These are phyloP conservation scores for Tritrichomonas musculus DNA, from an alignment of 208 protist genomes.

Conservation along the genomic window DNA sequence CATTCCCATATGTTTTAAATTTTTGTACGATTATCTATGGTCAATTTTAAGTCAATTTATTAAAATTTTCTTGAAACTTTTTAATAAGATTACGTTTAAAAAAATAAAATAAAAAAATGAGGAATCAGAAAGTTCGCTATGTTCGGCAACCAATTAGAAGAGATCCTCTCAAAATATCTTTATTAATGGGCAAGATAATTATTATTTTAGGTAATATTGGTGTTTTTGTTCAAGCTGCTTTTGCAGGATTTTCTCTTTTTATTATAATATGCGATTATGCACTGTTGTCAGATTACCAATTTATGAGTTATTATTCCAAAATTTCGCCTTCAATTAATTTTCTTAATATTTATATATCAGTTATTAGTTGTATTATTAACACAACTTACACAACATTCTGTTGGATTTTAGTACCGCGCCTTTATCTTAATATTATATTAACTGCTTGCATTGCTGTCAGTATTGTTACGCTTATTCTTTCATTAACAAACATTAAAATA, in stretches of 20 bases:
- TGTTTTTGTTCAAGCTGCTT: background rate
- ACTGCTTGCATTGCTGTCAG: background rate
- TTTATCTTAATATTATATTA: background rate
- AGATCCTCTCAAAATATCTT: background rate
- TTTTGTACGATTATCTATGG: no score
- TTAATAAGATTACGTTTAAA: no score
- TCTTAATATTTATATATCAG: background rate
- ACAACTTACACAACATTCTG: background rate
- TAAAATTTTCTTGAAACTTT: no score
- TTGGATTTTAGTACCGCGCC: background rate
- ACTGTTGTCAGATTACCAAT: background rate
- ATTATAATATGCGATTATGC: background rate
- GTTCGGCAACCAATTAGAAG: no score
- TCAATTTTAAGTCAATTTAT: no score
- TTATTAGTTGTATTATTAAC: background rate
- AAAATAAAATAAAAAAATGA: no score
- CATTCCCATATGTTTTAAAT: background rate
- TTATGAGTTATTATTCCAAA: background rate
- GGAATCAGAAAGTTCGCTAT: no score
- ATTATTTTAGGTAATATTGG: background rate
- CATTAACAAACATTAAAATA: background rate
- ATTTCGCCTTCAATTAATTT: background rate
- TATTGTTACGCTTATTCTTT: background rate
- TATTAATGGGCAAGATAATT: background rate
- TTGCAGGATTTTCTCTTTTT: background rate